phyloP scores from a whole-genome alignment of 1,284 basidiomycete genomes.

The Acaromyces ingoldii region DNA sequence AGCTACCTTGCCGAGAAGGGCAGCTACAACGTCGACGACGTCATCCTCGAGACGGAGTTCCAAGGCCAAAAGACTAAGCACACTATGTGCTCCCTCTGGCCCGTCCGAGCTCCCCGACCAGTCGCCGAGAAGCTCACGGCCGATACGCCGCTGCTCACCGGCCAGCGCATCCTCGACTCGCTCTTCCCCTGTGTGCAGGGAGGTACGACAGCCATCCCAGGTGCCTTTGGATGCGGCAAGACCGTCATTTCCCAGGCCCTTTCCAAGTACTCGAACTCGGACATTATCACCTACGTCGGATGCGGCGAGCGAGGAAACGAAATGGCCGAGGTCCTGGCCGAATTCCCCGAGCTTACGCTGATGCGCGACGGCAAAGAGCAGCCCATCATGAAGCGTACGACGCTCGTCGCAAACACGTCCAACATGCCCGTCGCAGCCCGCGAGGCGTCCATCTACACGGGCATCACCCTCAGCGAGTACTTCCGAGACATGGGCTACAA shows the following conservation, averaged over 20 bases:
- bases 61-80: slow-evolving; percentile 90
- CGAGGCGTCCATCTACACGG: slow-evolving; percentile 99
- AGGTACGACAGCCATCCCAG: slow-evolving; percentile 97
- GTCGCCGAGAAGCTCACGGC: slow-evolving; percentile 91
- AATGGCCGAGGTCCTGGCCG: slow-evolving; percentile 96
- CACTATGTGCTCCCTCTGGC: slow-evolving; percentile 97
- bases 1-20: slow-evolving; percentile 91
- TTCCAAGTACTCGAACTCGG: slow-evolving; percentile 98
- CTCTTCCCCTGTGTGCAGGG: slow-evolving; percentile 99
- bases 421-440: slow-evolving; percentile 99
- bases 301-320: slow-evolving; percentile 65
- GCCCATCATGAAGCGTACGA: slow-evolving; percentile 99
- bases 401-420: slow-evolving; percentile 97
- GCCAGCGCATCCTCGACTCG: slow-evolving; percentile 94
- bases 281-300: slow-evolving; percentile 98
- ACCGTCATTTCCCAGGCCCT: slow-evolving; percentile 61
- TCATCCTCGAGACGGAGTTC: slow-evolving; percentile 95
- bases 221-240: slow-evolving; percentile 84
- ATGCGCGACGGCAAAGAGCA: slow-evolving; percentile 84
- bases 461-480: slow-evolving; percentile 98
- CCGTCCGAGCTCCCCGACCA: slow-evolving; percentile 93
- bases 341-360: slow-evolving; percentile 94
- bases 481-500: slow-evolving; percentile 98
- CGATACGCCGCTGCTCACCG: slow-evolving; percentile 85
- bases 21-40: slow-evolving; percentile 84